These are phyloP conservation scores for Beauveria asiatica DNA, from an alignment of 2,329 filamentous ascomycete species.

Conservation along the genomic window DNA sequence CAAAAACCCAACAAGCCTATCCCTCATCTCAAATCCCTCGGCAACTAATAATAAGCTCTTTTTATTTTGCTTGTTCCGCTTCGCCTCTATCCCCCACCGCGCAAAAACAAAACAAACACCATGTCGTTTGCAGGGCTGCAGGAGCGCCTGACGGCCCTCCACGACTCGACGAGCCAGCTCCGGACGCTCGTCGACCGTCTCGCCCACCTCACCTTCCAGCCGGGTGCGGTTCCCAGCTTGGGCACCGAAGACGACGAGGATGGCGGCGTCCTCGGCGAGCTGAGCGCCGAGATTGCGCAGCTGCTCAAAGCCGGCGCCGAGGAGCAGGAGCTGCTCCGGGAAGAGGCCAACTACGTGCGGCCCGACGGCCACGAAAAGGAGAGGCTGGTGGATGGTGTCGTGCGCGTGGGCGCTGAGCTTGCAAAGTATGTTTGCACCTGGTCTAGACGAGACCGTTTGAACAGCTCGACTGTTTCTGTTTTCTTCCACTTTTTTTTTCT, in stretches of 20 bases:
- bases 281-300: constrained; percentile 73
- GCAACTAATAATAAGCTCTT: too few species aligned
- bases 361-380: constrained; percentile 49
- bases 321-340: constrained; percentile 69
- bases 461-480: too few species aligned
- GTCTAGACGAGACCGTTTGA: too few species aligned
- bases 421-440: constrained; percentile 43
- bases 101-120: too few species aligned
- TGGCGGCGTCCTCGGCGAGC: constrained; percentile 55
- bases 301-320: constrained; percentile 71
- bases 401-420: constrained; percentile 61
- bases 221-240: constrained; percentile 43
- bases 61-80: too few species aligned
- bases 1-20: background rate
- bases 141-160: constrained; percentile 50
- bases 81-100: background rate
- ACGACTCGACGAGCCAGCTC: constrained; percentile 52
- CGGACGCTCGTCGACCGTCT: constrained; percentile 52
- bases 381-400: constrained; percentile 57
- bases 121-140: constrained; percentile 55
- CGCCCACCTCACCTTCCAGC: constrained; percentile 48
- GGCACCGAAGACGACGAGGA: constrained; percentile 41
- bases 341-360: constrained; percentile 67
- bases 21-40: background rate
- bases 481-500: too few species aligned